phyloP scores from a whole-genome alignment of 192 early-diverging fungal species.

The Thamnidium elegans region DNA sequence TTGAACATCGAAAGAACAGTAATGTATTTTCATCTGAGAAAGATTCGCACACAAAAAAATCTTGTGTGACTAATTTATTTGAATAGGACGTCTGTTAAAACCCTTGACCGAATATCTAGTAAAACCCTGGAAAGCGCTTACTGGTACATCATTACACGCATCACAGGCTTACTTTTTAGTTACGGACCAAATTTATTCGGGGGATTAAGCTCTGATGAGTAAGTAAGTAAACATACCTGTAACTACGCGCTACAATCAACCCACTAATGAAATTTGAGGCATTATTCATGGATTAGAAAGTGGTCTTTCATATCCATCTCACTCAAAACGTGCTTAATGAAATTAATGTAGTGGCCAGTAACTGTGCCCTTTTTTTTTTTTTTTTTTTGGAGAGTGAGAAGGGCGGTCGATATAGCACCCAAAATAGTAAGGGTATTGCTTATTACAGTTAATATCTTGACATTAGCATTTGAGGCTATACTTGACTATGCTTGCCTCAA shows the following conservation, averaged over 20 bases:
- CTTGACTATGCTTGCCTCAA: too few species aligned
- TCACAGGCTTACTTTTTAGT: neutral
- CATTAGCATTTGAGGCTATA: neutral
- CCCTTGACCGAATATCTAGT: neutral
- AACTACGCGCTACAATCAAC: neutral
- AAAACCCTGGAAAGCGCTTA: slow-evolving; percentile 2
- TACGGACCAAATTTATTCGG: slow-evolving; percentile 3
- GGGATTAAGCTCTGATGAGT: slow-evolving; percentile 3
- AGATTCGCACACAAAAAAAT: too few species aligned
- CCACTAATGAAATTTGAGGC: slow-evolving; percentile 6
- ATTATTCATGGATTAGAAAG: slow-evolving; percentile 11
- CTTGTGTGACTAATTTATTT: neutral
- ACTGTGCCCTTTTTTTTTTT: slow-evolving; percentile 7
- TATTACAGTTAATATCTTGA: neutral
- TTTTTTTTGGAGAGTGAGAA: slow-evolving; percentile 6
- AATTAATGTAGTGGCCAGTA: slow-evolving; percentile 15
- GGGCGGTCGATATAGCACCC: neutral
- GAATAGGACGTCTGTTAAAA: neutral
- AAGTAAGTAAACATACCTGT: neutral
- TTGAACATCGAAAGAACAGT: neutral
- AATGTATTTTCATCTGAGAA: too few species aligned
- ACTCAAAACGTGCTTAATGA: slow-evolving; percentile 21
- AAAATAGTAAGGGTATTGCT: neutral
- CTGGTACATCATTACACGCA: neutral
- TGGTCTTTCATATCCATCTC: slow-evolving; percentile 22